Base-by-base conservation (phyloP, 1,284 basidiomycete genomes). In the Golubevia sp. region DNA sequence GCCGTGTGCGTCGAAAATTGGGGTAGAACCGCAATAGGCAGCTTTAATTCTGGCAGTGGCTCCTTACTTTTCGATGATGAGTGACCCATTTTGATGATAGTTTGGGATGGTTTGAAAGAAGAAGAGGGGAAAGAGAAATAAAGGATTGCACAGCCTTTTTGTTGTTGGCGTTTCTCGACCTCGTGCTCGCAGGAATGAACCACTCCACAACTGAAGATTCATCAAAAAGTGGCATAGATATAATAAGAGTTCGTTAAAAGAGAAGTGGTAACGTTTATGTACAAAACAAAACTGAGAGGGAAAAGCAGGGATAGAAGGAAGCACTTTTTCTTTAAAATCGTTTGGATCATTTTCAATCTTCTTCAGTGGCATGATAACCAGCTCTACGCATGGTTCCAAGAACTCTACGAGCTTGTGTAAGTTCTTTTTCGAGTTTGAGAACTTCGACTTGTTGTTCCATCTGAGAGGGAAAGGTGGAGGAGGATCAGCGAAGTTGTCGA, bases 371-470 rank as follows among this genome's bases (percentile, higher is more conserved):
- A 63, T 81, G 79, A 59, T 79, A 82, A 38, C 76, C 79, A 13
- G 79, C 77, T 7, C 76, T 62, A 25, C 79, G 65, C 80, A 83
- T 81, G 13, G 79, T 70, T 26, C 78, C 83, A 6, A 84, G 69
- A 56, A 76, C 71, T 30, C 77, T 63, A 25, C 83, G 71, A 11
- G 83, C 82, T 69, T 83, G 77, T 0, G 71, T 92, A 38, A 99
- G 87, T 11, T 97, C 94, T 87, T 97, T 97, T 87, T 98, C 96
- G 75, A 98, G 86, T 82, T 91, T 95, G 72, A 99, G 87, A 71
- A 99, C 97, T 84, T 97, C 93, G 53, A 99, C 97, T 86, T 98
- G 96, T 84, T 97, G 94, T 86, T 99, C 96, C 94, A 99, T 98
- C 88, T 97, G 77, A 90, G 63, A 30, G 21, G 34, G 23, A 18